phyloP scores from a whole-genome alignment of 2,329 filamentous ascomycete species.

The Metarhizium robertsii region DNA sequence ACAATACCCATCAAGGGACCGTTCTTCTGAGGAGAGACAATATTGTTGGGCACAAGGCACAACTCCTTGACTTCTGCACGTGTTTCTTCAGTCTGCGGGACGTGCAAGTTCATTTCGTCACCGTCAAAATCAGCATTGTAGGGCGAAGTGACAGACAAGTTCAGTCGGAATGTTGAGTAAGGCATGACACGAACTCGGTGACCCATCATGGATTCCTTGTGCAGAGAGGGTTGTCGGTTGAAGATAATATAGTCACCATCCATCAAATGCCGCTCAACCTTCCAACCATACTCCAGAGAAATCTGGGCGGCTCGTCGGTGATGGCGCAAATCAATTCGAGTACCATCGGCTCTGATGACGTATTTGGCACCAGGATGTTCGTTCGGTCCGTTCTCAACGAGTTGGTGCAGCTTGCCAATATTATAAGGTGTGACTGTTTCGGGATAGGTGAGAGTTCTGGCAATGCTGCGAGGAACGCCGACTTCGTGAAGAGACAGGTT shows the following conservation, averaged over 20 bases:
- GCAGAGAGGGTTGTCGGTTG: slow-evolving; percentile 96
- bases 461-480: slow-evolving; percentile 89
- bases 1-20: slow-evolving; percentile 99
- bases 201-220: slow-evolving; percentile 99
- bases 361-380: slow-evolving; percentile 95
- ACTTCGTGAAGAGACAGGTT: slow-evolving; percentile 96
- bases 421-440: slow-evolving; percentile 98
- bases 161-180: slow-evolving; percentile 96
- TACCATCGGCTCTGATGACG: slow-evolving; percentile 87
- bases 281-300: slow-evolving; percentile 91
- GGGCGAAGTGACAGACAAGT: slow-evolving; percentile 92
- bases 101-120: slow-evolving; percentile 99
- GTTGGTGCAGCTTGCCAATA: slow-evolving; percentile 78
- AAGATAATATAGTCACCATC: slow-evolving; percentile 98
- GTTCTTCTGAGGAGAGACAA: slow-evolving; percentile 95
- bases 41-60: slow-evolving; percentile 96
- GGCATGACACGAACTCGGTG: slow-evolving; percentile 97
- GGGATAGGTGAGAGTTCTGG: slow-evolving; percentile 86
- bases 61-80: slow-evolving; percentile 89
- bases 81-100: slow-evolving; percentile 94
- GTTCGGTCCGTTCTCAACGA: slow-evolving; percentile 89
- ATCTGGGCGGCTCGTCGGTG: slow-evolving; percentile 83
- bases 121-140: slow-evolving; percentile 99
- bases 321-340: slow-evolving; percentile 88
- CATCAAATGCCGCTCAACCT: slow-evolving; percentile 93